These are phyloP conservation scores for Wilcoxina mikolae DNA, from an alignment of 495 filamentous ascomycete species.

Conservation along the genomic window DNA sequence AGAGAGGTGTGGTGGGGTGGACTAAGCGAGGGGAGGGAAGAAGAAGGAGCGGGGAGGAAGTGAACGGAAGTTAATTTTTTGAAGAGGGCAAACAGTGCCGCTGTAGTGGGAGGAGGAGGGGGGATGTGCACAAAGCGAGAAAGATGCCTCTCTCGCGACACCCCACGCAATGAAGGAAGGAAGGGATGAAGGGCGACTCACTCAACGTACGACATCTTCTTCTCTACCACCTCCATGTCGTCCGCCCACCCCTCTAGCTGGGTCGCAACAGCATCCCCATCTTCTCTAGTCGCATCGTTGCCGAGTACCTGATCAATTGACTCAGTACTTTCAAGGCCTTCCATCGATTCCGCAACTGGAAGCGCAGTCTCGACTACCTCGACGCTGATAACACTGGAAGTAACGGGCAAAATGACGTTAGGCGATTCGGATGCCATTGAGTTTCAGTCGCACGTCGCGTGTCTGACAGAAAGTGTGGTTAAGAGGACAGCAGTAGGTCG, in stretches of 20 bases:
- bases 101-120: no score
- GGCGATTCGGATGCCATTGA: conserved; percentile 4
- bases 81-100: no score
- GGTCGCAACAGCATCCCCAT: background rate
- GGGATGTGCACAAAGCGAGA: no score
- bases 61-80: no score
- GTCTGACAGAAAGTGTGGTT: no score
- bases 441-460: background rate
- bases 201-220: conserved; percentile 28
- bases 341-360: conserved; percentile 10
- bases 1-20: background rate
- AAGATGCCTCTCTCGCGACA: no score
- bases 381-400: conserved; percentile 2
- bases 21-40: no score
- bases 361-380: background rate
- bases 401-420: background rate
- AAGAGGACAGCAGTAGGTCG: no score
- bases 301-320: conserved; percentile 13
- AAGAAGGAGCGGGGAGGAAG: no score
- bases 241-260: background rate
- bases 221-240: background rate
- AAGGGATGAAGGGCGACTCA: conserved; percentile 17
- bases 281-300: background rate
- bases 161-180: no score
- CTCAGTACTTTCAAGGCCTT: conserved; percentile 15